Base-by-base conservation (phyloP, 2,329 filamentous ascomycete species). In the Epichloe baconii region DNA sequence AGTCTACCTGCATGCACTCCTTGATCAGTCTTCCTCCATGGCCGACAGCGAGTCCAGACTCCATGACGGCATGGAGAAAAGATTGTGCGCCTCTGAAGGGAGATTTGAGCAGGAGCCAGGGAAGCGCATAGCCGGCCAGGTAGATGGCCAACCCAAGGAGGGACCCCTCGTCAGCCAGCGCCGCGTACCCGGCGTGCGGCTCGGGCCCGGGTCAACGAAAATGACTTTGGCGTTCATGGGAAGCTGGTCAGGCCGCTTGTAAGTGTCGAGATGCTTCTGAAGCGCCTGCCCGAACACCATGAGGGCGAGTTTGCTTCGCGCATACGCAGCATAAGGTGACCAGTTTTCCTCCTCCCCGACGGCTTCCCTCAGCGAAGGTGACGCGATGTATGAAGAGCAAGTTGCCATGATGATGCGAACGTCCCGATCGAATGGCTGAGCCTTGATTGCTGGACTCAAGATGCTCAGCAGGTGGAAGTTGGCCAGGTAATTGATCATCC, bases 391-490 rank as follows among this genome's bases (percentile, higher is more conserved):
- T 36, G 87, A 84, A 19, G 88, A 83, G 66, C 94, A 98, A 0
- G 87, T 94, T 1, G 86, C 76, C 57, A 97, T 80, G 52, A 98
- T 77, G 54, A 98, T 78, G 54, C 93, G 79, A 15, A 98, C 88
- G 66, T 98, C 93, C 60, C 93, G 81, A 66, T 98, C 93, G 51
- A 94, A 82, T 2, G 93, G 93, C 67, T 98, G 93, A 1, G 86
- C 88, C 57, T 88, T 81, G 54, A 98, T 76, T 0, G 93, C 91
- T 0, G 93, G 93, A 59, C 85, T 93, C 37, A 98, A 75, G 34
- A 98, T 94, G 57, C 86, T 87, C 44, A 98, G 76, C 3, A 98
- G 76, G 63, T 98, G 94, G 70, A 96, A 97, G 66, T 96, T 97
- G 56, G 89, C 85, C 40, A 98, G 77, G 66, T 89, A 98, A 64